Conservation (phyloP, 2,329 filamentous ascomycete genomes). For the Onygena corvina region DNA sequence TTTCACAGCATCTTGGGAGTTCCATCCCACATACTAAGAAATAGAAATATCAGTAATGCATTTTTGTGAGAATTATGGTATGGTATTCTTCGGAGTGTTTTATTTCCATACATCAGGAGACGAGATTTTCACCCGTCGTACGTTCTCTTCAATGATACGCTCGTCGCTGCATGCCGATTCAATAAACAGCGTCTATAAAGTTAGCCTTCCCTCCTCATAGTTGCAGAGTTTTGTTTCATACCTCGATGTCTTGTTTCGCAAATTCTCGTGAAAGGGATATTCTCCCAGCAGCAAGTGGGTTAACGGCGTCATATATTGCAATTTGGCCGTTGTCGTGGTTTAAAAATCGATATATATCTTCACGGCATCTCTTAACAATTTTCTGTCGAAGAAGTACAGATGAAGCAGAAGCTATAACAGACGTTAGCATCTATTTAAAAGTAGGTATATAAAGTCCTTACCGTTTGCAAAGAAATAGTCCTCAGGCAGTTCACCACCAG, state of each 20-base stretch:
- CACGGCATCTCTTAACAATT: conserved; percentile 91
- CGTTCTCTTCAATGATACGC: conserved; percentile 88
- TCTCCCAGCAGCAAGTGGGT: conserved; percentile 71
- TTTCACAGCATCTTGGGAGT: conserved; percentile 78
- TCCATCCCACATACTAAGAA: conserved; percentile 71
- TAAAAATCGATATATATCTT: conserved; percentile 92
- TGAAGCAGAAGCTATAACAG: conserved; percentile 54
- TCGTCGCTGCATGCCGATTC: conserved; percentile 93
- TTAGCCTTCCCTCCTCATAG: conserved; percentile 1
- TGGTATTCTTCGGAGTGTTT: too few species aligned
- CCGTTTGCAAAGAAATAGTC: conserved; percentile 96
- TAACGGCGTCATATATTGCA: conserved; percentile 96
- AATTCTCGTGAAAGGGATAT: conserved; percentile 87
- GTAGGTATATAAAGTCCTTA: conserved; percentile 17
- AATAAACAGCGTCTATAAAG: conserved; percentile 75
- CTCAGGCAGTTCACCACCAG: conserved; percentile 72
- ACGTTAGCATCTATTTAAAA: not conserved
- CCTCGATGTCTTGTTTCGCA: conserved; percentile 90
- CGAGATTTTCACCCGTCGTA: conserved; percentile 92
- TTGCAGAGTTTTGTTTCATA: conserved; percentile 26
- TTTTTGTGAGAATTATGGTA: not conserved
- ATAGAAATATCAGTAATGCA: conserved; percentile 8
- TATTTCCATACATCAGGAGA: conserved; percentile 82
- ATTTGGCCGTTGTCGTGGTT: conserved; percentile 97
- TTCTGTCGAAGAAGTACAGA: conserved; percentile 93